Base-by-base conservation (phyloP, 140 eudicot species). In the Senecio squalidus region DNA sequence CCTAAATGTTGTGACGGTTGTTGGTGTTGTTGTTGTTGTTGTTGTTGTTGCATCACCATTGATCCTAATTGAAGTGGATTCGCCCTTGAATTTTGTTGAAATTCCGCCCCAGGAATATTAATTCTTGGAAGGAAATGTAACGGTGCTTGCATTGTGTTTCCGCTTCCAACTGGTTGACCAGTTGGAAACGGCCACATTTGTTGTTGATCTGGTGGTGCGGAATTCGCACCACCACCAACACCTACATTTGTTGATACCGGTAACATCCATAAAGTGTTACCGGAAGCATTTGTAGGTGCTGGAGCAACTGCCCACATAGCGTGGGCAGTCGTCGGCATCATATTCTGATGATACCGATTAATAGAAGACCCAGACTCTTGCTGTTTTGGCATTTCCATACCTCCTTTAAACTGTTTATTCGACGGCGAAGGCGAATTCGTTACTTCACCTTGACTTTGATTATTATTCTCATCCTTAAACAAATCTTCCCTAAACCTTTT, bases 281-380 rank as follows among this genome's bases (percentile, higher is more conserved):
- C 85, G 1, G 76, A 25, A 14, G 77, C 89, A 5, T 58, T 71
- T 55, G 72, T 70, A 8, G 82, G 80, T 5, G 84, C 76, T 1
- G 83, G 86, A 18, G 81, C 84, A 43, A 84, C 87, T 15, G 94
- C 88, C 94, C 94, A 84, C 88, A 84, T 77, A 18, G 43, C n/a
- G n/a, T 49, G 56, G n/a, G 87, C 94, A 24, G 85, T 58, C 2
- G 83, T 72, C 4, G 89, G 83, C 69, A 80, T 58, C 85, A 80
- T 81, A 31, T 44, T 72, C 10, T 57, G 14, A 60, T 81, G 89
- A 25, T 80, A 69, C 24, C 78, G 74, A 40, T 67, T 28, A 2
- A 72, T 64, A 64, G 23, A 64, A 30, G 26, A 36, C 4, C 65
- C 62, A 13, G 86, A 67, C 28, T 75, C 85, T 56, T 74, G 82